Conservation (phyloP, 176 grass and related monocot genomes). For the Zoysia japonica region DNA sequence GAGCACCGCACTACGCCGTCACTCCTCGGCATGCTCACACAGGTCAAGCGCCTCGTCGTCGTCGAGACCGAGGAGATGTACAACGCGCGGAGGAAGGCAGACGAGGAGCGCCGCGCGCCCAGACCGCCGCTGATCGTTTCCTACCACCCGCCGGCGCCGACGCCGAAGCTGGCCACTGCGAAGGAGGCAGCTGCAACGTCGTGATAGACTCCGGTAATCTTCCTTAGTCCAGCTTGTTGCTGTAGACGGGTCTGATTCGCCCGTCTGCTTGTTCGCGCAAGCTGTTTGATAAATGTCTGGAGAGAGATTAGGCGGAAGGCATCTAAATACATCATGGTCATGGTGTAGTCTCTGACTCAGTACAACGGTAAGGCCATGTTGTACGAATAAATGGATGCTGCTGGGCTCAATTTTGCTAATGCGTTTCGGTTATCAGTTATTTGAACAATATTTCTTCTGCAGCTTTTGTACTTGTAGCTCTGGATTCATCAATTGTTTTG, state of each 20-base stretch:
- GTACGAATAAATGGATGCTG: neutral
- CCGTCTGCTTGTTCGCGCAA: neutral
- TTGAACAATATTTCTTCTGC: too few species aligned
- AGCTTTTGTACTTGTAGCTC: too few species aligned
- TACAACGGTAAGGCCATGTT: neutral
- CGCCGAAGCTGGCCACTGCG: neutral
- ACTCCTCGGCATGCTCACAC: constrained; percentile 81
- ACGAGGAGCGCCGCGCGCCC: constrained; percentile 66
- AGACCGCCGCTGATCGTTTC: constrained; percentile 75
- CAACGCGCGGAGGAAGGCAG: constrained; percentile 63
- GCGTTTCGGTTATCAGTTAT: neutral
- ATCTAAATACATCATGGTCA: neutral
- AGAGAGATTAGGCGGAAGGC: too few species aligned
- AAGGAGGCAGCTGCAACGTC: neutral
- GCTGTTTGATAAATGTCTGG: constrained; percentile 1
- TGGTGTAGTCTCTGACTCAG: neutral
- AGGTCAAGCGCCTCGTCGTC: constrained; percentile 94
- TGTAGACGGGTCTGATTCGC: neutral
- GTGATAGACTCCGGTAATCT: constrained; percentile 38
- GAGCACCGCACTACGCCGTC: constrained; percentile 89
- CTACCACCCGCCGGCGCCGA: constrained; percentile 31
- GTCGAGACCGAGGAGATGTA: constrained; percentile 94
- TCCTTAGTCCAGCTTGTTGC: neutral
- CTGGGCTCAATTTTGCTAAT: neutral
- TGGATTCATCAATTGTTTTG: neutral